Conservation (phyloP, 2,329 filamentous ascomycete genomes). For the Zymoseptoria ardabiliae region DNA sequence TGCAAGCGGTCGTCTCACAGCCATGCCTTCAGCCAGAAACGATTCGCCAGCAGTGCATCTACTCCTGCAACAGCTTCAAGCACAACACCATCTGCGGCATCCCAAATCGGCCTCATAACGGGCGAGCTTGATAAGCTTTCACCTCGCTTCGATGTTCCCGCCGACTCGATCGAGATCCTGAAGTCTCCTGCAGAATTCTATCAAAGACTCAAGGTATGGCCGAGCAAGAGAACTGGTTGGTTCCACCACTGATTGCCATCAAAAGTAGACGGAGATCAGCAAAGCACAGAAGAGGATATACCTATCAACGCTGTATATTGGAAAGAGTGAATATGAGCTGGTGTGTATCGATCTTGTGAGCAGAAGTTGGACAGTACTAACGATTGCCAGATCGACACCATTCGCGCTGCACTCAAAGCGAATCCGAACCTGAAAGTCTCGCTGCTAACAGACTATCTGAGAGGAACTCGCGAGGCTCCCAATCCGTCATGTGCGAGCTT, state of each 20-base stretch:
- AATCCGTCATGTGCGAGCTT: conserved; percentile 80
- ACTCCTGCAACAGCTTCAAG: conserved; percentile 13
- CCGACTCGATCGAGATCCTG: conserved; percentile 72
- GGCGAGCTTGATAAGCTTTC: conserved; percentile 79
- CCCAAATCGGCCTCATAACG: conserved; percentile 53
- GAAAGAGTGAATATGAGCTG: conserved; percentile 83
- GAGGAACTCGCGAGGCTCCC: conserved; percentile 86
- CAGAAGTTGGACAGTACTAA: conserved; percentile 1
- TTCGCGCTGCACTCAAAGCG: conserved; percentile 64
- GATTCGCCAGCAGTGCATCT: conserved; percentile 20
- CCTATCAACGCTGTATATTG: conserved; percentile 93
- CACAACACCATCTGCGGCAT: conserved; percentile 33
- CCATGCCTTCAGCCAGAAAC: conserved; percentile 16
- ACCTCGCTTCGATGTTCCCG: conserved; percentile 79
- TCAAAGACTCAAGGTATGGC: conserved; percentile 70
- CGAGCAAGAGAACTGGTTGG: background rate
- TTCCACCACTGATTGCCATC: conserved; percentile 7
- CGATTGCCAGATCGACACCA: conserved; percentile 56
- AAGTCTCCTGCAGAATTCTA: conserved; percentile 85
- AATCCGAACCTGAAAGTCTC: conserved; percentile 76
- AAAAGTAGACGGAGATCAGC: conserved; percentile 64
- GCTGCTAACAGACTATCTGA: conserved; percentile 82
- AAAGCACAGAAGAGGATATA: conserved; percentile 75
- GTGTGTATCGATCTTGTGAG: conserved; percentile 34
- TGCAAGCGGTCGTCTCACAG: background rate